Conservation (phyloP, 768 basidiomycete genomes). For the Boletus fagicola region DNA sequence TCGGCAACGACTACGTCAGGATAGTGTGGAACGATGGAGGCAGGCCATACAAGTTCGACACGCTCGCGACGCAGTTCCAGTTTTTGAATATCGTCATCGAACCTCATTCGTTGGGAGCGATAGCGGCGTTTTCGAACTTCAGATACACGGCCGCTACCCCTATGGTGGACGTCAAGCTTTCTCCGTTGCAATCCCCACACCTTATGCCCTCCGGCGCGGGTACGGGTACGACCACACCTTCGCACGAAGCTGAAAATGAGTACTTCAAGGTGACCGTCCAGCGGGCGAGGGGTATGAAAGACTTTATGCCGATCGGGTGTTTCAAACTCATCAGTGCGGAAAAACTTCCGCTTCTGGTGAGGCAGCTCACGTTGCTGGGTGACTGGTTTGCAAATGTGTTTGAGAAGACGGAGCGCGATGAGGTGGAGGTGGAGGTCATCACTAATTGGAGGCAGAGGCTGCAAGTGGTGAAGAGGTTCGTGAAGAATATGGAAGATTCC, state of each 20-base stretch:
- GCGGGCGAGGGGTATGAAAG: slow-evolving; percentile 84
- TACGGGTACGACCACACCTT: slow-evolving; percentile 3
- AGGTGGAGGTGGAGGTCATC: slow-evolving; percentile 68
- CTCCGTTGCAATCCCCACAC: slow-evolving; percentile 21
- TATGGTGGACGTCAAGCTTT: slow-evolving; percentile 14
- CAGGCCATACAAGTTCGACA: slow-evolving; percentile 85
- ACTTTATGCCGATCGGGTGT: slow-evolving; percentile 88
- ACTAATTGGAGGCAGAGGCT: slow-evolving; percentile 88
- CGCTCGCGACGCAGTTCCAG: slow-evolving; percentile 89
- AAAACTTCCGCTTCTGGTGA: slow-evolving; percentile 80
- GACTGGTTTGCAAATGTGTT: slow-evolving; percentile 92
- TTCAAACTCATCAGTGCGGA: slow-evolving; percentile 94
- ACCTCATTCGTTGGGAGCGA: slow-evolving; percentile 82
- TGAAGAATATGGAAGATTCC: slow-evolving; percentile 25
- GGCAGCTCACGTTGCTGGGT: slow-evolving; percentile 82
- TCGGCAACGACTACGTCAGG: slow-evolving; percentile 95
- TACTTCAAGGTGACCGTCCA: slow-evolving; percentile 96
- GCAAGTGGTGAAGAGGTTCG: slow-evolving; percentile 74
- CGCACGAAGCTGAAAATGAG: slow-evolving; percentile 77
- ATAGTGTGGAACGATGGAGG: slow-evolving; percentile 99
- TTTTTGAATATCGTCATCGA: slow-evolving; percentile 98
- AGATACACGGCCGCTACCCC: slow-evolving; percentile 11
- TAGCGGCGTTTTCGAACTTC: slow-evolving; percentile 80
- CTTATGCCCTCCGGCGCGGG: slow-evolving; percentile 13
- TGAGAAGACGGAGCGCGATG: slow-evolving; percentile 68